These are phyloP conservation scores for Saccharomyces kudriavzevii DNA, from an alignment of 805 yeast genomes.

Conservation along the genomic window DNA sequence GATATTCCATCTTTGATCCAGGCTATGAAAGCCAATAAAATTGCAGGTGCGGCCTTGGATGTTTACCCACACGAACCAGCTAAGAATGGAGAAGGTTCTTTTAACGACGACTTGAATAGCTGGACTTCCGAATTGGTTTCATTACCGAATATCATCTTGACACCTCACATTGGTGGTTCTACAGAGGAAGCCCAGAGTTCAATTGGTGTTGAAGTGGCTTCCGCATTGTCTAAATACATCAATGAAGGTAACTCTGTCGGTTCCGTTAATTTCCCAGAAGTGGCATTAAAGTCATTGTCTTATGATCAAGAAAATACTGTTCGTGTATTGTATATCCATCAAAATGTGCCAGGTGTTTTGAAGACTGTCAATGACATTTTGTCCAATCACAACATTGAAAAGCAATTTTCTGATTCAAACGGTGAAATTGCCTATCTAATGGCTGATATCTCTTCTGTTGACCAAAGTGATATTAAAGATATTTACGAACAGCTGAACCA, in stretches of 20 bases:
- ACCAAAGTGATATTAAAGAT: slow-evolving; percentile 70
- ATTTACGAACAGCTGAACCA: slow-evolving; percentile 78
- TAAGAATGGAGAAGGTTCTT: slow-evolving; percentile 81
- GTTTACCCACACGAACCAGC: slow-evolving; percentile 97
- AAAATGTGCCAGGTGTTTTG: slow-evolving; percentile 97
- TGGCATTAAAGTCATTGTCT: slow-evolving; percentile 77
- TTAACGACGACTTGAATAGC: slow-evolving; percentile 61
- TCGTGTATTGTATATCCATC: slow-evolving; percentile 92
- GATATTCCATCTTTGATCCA: slow-evolving; percentile 89
- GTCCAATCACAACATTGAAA: slow-evolving; percentile 91
- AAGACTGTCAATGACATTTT: slow-evolving; percentile 93
- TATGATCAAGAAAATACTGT: slow-evolving; percentile 82
- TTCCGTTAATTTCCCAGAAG: slow-evolving; percentile 99
- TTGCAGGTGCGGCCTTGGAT: slow-evolving; percentile 96
- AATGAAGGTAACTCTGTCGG: slow-evolving; percentile 94
- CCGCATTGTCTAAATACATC: slow-evolving; percentile 79
- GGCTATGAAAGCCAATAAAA: slow-evolving; percentile 86
- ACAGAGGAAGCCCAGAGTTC: slow-evolving; percentile 98
- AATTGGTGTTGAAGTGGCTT: slow-evolving; percentile 90
- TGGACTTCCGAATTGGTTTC: slow-evolving; percentile 80
- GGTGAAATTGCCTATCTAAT: slow-evolving; percentile 94
- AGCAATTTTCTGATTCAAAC: slow-evolving; percentile 94
- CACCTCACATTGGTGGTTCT: slow-evolving; percentile 98
- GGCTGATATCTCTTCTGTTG: slow-evolving; percentile 92
- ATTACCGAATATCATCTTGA: slow-evolving; percentile 79